These are phyloP conservation scores for Candida sp. DNA, from an alignment of 1,139 yeast genomes.

Conservation along the genomic window DNA sequence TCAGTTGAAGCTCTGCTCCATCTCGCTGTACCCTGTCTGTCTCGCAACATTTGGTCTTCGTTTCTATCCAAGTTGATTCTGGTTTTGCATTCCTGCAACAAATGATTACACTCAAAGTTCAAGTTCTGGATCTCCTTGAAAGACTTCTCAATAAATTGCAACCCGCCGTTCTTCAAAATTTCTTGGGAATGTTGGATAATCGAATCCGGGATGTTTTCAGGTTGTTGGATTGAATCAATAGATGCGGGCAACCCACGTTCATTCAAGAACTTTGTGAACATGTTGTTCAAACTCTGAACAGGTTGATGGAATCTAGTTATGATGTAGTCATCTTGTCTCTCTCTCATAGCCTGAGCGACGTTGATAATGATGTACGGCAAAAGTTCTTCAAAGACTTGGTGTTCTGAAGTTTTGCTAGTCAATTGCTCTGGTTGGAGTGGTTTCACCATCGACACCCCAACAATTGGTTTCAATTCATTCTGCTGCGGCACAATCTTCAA, in stretches of 20 bases:
- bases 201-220: conserved; percentile 64
- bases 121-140: conserved; percentile 50
- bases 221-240: conserved; percentile 65
- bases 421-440: conserved; percentile 39
- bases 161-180: conserved; percentile 60
- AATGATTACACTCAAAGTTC: conserved; percentile 40
- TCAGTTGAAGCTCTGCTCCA: conserved; percentile 54
- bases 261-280: conserved; percentile 47
- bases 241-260: conserved; percentile 62
- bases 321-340: conserved; percentile 65
- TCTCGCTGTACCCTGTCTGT: conserved; percentile 47
- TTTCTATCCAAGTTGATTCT: conserved; percentile 53
- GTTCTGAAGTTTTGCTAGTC: conserved; percentile 19
- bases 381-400: conserved; percentile 49
- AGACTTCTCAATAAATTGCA: conserved; percentile 40
- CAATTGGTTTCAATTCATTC: conserved; percentile 44
- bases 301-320: conserved; percentile 55
- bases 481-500: conserved; percentile 63
- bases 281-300: conserved; percentile 50
- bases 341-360: conserved; percentile 69
- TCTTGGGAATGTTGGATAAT: conserved; percentile 60
- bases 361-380: conserved; percentile 73
- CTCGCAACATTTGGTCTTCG: conserved; percentile 58
- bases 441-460: conserved; percentile 61
- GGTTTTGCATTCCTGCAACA: conserved; percentile 48